A percentile compares a stretch with the other conserved stretches of the same genome.
Evolutionary conservation across 441 rosid genomes (phyloP).

Genomic region (Arabidopsis lyrata): DNA sequence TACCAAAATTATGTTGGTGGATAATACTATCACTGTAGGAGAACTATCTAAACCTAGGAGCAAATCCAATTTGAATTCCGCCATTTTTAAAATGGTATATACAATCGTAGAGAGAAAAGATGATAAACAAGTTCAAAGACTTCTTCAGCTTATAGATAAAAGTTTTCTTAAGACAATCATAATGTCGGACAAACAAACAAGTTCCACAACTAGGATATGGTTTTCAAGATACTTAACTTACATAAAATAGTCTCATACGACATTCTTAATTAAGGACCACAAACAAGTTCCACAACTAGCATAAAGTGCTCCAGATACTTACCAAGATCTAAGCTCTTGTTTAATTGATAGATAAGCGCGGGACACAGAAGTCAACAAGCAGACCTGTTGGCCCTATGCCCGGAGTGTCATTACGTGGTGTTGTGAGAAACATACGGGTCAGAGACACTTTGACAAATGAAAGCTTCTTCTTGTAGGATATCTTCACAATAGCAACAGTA

Average conservation of each 20-base stretch:
- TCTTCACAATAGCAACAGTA: not conserved
- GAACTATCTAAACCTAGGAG: too few species aligned
- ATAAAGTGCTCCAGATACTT: not conserved
- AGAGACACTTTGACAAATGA: constrained; percentile 7
- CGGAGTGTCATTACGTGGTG: not conserved
- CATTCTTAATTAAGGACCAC: not conserved
- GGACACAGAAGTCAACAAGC: constrained; percentile 21
- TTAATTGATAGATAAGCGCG: constrained; percentile 1
- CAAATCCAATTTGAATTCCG: too few species aligned
- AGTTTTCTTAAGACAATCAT: not conserved
- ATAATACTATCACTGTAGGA: too few species aligned
- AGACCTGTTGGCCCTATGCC: constrained; percentile 1
- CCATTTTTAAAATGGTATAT: too few species aligned
- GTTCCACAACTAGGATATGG: not conserved
- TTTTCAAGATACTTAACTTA: not conserved
- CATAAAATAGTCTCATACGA: not conserved
- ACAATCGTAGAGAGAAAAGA: too few species aligned
- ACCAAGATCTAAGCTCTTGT: constrained; percentile 17
- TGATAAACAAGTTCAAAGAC: too few species aligned
- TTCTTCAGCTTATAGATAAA: not conserved
- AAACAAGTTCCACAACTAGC: not conserved
- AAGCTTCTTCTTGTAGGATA: constrained; percentile 31
- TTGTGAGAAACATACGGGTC: not conserved
- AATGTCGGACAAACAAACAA: not conserved
- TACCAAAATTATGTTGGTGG: too few species aligned